Evolutionary conservation across 257 asterid species (phyloP).

Genomic region (Lycium ferocissimum): DNA sequence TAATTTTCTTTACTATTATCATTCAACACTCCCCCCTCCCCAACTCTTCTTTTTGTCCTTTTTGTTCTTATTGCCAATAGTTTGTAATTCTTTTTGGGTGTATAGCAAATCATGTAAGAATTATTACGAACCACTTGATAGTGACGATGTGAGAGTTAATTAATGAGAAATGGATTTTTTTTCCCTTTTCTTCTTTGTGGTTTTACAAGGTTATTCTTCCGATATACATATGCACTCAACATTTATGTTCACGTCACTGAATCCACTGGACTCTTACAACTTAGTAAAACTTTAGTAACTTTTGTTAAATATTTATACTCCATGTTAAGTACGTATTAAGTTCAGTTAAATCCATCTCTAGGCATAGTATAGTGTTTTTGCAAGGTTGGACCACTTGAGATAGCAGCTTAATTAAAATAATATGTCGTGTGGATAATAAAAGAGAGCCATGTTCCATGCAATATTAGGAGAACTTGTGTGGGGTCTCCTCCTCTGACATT

Average conservation of each 20-base stretch:
- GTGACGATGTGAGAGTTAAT: not conserved
- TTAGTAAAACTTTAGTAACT: no score
- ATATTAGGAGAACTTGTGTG: slow-evolving; percentile 44
- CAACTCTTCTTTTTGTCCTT: not conserved
- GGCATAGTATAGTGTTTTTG: not conserved
- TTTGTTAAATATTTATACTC: no score
- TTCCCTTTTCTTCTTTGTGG: not conserved
- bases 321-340: not conserved
- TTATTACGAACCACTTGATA: not conserved
- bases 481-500: slow-evolving; percentile 54
- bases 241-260: no score
- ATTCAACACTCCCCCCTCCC: not conserved
- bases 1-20: not conserved
- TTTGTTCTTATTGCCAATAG: slow-evolving; percentile 1
- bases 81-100: not conserved
- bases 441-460: slow-evolving; percentile 64
- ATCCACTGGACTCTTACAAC: no score
- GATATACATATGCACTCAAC: no score
- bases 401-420: not conserved
- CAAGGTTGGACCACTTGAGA: slow-evolving; percentile 20
- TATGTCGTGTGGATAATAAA: slow-evolving; percentile 28
- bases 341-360: no score
- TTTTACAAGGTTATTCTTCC: not conserved
- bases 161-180: not conserved
- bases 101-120: not conserved